Percentiles rank a stretch among this genome's conserved stretches.
Conservation (phyloP, 179 eudicot species). For the Beta corolliflora region DNA sequence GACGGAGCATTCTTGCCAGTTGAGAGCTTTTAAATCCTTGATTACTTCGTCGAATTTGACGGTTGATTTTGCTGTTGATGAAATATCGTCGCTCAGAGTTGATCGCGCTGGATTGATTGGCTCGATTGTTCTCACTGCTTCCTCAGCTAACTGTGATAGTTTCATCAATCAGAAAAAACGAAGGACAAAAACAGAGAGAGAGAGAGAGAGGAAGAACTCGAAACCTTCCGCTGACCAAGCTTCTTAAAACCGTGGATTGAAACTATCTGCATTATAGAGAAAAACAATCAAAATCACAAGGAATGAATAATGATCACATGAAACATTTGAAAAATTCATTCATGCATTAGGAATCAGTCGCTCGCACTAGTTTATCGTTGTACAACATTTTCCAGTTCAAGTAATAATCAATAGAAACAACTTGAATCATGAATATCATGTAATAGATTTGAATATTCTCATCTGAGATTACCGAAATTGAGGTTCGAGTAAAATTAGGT, state of each 20-base stretch:
- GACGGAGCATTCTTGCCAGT: slow-evolving; percentile 33
- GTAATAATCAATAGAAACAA: no score
- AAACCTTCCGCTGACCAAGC: slow-evolving; percentile 19
- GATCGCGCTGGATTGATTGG: slow-evolving; percentile 32
- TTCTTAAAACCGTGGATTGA: slow-evolving; percentile 31
- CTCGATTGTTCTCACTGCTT: slow-evolving; percentile 20
- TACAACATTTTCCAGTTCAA: background rate
- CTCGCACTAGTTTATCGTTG: background rate
- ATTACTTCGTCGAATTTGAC: slow-evolving; percentile 23
- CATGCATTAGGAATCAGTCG: background rate
- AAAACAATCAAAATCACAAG: background rate
- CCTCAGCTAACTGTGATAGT: slow-evolving; percentile 20
- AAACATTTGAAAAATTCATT: background rate
- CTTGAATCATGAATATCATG: no score
- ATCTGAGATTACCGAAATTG: background rate
- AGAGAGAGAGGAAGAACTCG: background rate
- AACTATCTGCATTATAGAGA: slow-evolving; percentile 28
- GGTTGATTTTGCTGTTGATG: slow-evolving; percentile 15
- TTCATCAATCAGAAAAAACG: background rate
- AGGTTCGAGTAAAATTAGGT: no score
- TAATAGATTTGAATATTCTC: no score
- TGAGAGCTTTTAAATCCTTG: slow-evolving; percentile 28
- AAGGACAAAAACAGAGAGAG: background rate
- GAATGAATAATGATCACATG: no score
- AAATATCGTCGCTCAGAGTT: slow-evolving; percentile 16